Evolutionary conservation across 2,329 filamentous ascomycete genomes (phyloP).

Genomic region (Dactylella cylindrospora): DNA sequence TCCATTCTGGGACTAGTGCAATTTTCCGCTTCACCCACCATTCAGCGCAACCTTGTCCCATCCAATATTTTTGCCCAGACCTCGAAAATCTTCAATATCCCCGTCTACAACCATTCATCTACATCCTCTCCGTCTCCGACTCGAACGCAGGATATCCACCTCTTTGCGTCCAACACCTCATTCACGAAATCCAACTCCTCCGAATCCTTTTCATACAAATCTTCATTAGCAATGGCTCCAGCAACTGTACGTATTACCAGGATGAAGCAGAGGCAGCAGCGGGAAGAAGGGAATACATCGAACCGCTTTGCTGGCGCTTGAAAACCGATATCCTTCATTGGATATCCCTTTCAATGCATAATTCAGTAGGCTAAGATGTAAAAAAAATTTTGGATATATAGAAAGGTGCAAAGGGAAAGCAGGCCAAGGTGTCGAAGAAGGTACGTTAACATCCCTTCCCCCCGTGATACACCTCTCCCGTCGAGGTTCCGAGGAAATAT

Average conservation of each 20-base stretch:
- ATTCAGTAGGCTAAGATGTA: constrained; percentile 94
- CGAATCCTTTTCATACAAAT: constrained; percentile 48
- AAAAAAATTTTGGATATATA: constrained; percentile 56
- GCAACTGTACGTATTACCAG: constrained; percentile 36
- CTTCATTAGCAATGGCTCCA: constrained; percentile 36
- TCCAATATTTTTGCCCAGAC: constrained; percentile 5
- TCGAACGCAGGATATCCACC: constrained; percentile 49
- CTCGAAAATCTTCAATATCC: constrained; percentile 12
- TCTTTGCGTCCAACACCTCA: constrained; percentile 47
- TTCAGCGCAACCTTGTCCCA: constrained; percentile 6
- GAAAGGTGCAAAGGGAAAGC: constrained; percentile 67
- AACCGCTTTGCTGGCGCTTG: constrained; percentile 48
- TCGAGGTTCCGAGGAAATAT: neutral
- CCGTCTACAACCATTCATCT: neutral
- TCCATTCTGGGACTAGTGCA: constrained; percentile 19
- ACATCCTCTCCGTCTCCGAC: constrained; percentile 2
- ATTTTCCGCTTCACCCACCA: neutral
- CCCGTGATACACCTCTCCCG: neutral
- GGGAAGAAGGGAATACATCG: constrained; percentile 56
- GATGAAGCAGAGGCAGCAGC: constrained; percentile 14
- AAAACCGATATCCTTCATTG: neutral
- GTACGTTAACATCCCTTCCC: constrained; percentile 54
- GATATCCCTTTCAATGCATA: constrained; percentile 50
- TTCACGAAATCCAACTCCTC: constrained; percentile 48
- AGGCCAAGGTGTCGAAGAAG: constrained; percentile 80